Percentiles rank a stretch among this genome's conserved stretches.
Evolutionary conservation across 2,329 filamentous ascomycete species (phyloP).

Genomic region (Teratosphaeria nubilosa): DNA sequence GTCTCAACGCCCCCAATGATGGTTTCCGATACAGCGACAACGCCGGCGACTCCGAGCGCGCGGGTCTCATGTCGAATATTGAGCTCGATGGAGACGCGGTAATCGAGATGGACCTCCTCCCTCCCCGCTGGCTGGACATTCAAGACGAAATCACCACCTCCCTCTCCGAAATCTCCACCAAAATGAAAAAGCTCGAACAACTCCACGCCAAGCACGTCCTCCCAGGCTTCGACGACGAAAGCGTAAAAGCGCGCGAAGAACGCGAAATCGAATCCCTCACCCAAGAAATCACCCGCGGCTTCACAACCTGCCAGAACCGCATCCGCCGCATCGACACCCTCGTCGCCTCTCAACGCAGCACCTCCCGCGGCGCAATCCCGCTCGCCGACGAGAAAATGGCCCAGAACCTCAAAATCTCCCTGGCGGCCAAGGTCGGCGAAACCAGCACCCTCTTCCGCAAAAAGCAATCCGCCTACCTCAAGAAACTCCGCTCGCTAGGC

Average conservation of each 20-base stretch:
- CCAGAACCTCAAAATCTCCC: conserved; percentile 84
- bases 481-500: conserved; percentile 41
- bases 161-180: conserved; percentile 67
- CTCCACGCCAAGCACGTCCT: conserved; percentile 95
- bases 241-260: conserved; percentile 77
- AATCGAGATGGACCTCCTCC: conserved; percentile 96
- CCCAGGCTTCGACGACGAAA: conserved; percentile 92
- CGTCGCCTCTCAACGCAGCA: conserved; percentile 67
- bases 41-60: conserved; percentile 48
- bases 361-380: conserved; percentile 52
- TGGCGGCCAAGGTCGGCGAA: conserved; percentile 82
- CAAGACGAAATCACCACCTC: conserved; percentile 86
- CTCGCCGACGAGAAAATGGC: conserved; percentile 91
- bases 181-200: conserved; percentile 77
- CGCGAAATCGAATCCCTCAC: conserved; percentile 82
- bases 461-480: conserved; percentile 93
- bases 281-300: conserved; percentile 76
- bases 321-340: conserved; percentile 83
- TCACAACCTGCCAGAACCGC: conserved; percentile 80
- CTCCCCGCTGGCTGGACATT: conserved; percentile 89
- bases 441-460: conserved; percentile 87
- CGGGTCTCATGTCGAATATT: conserved; percentile 70
- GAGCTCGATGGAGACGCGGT: conserved; percentile 84
- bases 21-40: conserved; percentile 30
- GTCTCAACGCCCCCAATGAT: conserved; percentile 42